phyloP scores from a whole-genome alignment of 306 rosid species.

The Luffa acutangula region DNA sequence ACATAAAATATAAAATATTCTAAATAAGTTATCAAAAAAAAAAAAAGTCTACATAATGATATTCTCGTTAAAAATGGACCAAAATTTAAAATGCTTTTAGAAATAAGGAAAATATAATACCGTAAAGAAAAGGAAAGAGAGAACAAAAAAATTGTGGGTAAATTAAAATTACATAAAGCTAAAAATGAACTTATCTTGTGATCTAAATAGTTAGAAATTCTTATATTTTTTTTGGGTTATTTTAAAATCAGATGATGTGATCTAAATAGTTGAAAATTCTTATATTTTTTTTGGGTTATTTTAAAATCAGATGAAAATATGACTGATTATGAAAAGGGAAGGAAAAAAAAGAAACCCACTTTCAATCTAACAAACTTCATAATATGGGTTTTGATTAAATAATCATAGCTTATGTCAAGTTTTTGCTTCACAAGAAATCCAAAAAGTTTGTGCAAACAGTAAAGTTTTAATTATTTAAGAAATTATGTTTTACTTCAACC shows the following conservation, averaged over 20 bases:
- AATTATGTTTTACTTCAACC: background rate
- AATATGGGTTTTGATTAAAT: constrained; percentile 1
- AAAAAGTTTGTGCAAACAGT: background rate
- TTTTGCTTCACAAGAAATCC: background rate
- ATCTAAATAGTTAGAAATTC: background rate
- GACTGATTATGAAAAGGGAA: background rate
- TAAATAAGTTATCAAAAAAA: no score
- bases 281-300: background rate
- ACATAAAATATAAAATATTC: background rate
- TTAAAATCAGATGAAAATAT: background rate
- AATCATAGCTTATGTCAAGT: background rate
- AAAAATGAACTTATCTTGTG: background rate
- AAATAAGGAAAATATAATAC: background rate
- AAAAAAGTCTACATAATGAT: background rate
- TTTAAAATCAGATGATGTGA: background rate
- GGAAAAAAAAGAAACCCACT: no score
- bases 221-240: background rate
- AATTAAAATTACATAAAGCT: background rate
- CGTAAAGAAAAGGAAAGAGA: no score
- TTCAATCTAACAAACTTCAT: background rate
- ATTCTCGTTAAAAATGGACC: background rate
- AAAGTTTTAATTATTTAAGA: background rate
- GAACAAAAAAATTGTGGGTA: background rate
- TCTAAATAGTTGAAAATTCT: background rate
- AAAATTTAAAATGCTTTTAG: background rate